Base-by-base conservation (phyloP, 257 asterid genomes). In the Solanum medicagineum region DNA sequence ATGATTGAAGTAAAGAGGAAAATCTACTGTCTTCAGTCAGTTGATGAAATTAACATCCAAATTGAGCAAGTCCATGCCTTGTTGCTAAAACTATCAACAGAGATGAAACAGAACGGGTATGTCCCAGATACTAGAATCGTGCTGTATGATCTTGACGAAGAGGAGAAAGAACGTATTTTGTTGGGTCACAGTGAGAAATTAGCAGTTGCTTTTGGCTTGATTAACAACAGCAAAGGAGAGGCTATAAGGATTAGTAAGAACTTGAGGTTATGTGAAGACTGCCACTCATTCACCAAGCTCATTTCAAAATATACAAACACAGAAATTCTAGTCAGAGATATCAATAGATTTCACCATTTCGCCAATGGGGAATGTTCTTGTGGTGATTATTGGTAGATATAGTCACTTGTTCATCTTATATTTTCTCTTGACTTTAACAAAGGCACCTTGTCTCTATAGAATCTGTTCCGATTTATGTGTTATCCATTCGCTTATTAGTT, bases 151-250 rank as follows among this genome's bases (percentile, higher is more conserved):
- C 91, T 96, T 80, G 98, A 93, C 20, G 79, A 89, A 0, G 92
- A 90, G 87, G 98, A 93, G 87, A 94, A 95, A 84, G 93, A 92
- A 82, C 88, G 91, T 6, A 93, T 94, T 65, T 65, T 95, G 77
- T 90, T 95, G 88, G 98, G 99, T 20, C 99, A 95, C 57, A 95
- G 99, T 65, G 99, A 95, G 63, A 95, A 95, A 84, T 83, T 95
- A 29, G 99, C 99, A 10, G 97, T 95, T 84, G 97, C 97, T 6
- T 94, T 93, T 83, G 99, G 99, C 44, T 88, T 95, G 65, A 94
- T 95, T 77, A 93, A 91, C 87, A 90, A 90, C 88, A 89, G 93
- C 42, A 92, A 84, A 88, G 97, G 99, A 77, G 97, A 92, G 83
- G 90, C 92, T 45, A 93, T 95, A 26, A 90, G 99, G 92, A 92